Conservation (phyloP, 163 green algal species). For the Botryococcus braunii region DNA sequence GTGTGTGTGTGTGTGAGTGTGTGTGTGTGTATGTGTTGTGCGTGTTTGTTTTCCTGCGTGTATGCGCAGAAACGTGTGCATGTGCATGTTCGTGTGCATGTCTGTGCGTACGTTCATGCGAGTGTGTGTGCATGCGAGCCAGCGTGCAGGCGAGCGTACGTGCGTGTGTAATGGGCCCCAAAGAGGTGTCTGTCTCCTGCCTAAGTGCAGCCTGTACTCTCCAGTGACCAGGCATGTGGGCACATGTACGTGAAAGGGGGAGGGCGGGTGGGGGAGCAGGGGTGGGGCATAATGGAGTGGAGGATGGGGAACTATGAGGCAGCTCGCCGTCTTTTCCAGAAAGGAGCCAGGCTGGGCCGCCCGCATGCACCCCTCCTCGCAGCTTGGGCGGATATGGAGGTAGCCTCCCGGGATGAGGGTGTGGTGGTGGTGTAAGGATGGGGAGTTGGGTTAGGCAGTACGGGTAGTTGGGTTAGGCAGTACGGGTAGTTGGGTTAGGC, state of each 20-base stretch:
- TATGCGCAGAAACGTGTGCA: background rate
- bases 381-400: conserved; percentile 49
- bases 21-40: background rate
- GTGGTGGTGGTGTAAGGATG: background rate
- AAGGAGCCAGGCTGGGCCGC: conserved; percentile 15
- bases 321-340: conserved; percentile 34
- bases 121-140: background rate
- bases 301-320: conserved; percentile 24
- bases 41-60: background rate
- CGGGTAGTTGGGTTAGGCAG: no score
- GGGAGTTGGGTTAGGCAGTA: no score
- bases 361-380: conserved; percentile 34
- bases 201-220: background rate
- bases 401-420: background rate
- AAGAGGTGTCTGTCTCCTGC: background rate
- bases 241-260: no score
- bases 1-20: background rate
- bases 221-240: background rate
- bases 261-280: conserved; percentile 29
- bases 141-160: background rate
- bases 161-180: background rate
- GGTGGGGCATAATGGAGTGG: conserved; percentile 52
- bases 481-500: no score
- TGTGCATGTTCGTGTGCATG: background rate
- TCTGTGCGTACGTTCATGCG: background rate